These are phyloP conservation scores for Epichloe uncinata DNA, from an alignment of 2,329 filamentous ascomycete species.

Conservation along the genomic window DNA sequence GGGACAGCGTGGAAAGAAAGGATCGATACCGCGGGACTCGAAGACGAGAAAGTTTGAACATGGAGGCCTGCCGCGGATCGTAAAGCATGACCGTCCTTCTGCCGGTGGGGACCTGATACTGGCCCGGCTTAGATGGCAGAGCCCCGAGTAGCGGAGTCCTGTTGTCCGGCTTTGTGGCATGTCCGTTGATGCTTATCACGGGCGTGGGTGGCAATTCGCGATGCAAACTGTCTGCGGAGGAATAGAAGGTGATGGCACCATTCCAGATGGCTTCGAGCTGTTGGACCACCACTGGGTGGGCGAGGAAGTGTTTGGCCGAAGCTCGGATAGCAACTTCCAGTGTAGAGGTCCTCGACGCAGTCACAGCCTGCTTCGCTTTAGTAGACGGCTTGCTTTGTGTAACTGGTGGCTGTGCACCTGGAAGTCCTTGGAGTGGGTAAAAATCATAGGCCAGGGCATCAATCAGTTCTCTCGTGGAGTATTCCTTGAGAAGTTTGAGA, in stretches of 20 bases:
- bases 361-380: conserved; percentile 33
- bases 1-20: conserved; percentile 76
- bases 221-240: conserved; percentile 73
- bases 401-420: conserved; percentile 29
- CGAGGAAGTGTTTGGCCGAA: conserved; percentile 82
- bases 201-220: conserved; percentile 29
- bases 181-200: conserved; percentile 12
- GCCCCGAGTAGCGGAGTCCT: conserved; percentile 39
- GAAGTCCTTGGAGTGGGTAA: conserved; percentile 74
- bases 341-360: conserved; percentile 69
- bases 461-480: conserved; percentile 76
- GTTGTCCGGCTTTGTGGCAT: conserved; percentile 24
- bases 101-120: conserved; percentile 27
- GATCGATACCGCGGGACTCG: conserved; percentile 86
- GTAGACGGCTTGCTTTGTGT: conserved; percentile 20
- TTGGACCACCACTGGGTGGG: conserved; percentile 82
- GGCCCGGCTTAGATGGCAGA: conserved; percentile 17
- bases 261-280: conserved; percentile 97
- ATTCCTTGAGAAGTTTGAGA: conserved; percentile 82
- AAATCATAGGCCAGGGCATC: conserved; percentile 94
- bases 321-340: conserved; percentile 88
- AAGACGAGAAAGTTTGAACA: conserved; percentile 82
- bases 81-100: conserved; percentile 76
- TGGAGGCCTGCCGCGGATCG: conserved; percentile 76
- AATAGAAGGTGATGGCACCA: conserved; percentile 88